Evolutionary conservation across 106 monocot genomes (phyloP).

Genomic region (Dioscorea dumetorum): DNA sequence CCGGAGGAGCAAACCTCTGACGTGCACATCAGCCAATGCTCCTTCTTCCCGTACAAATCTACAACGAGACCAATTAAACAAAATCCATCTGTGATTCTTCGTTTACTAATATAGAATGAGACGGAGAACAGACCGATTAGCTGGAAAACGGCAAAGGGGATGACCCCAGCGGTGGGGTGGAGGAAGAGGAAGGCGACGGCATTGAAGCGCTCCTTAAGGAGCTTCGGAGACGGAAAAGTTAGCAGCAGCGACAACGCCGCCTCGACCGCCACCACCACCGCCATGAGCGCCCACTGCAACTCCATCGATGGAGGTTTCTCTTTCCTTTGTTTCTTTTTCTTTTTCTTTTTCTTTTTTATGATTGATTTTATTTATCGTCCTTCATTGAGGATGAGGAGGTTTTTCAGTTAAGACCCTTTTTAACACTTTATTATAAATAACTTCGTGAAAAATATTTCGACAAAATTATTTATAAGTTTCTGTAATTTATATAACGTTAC

Average conservation of each 20-base stretch:
- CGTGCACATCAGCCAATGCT: constrained; percentile 53
- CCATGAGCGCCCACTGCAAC: constrained; percentile 79
- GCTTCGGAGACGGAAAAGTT: constrained; percentile 64
- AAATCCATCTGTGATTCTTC: not conserved
- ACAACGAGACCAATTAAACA: not conserved
- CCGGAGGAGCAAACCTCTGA: constrained; percentile 42
- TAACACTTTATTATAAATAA: too few relatives aligned
- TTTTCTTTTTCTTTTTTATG: too few relatives aligned
- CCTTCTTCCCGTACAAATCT: constrained; percentile 78
- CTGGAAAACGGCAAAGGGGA: constrained; percentile 81
- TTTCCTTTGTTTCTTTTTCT: too few relatives aligned
- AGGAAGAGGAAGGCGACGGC: constrained; percentile 49
- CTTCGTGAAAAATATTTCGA: too few relatives aligned
- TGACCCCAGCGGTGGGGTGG: constrained; percentile 59
- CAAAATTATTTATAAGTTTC: too few relatives aligned
- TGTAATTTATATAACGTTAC: too few relatives aligned
- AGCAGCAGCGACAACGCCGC: constrained; percentile 63
- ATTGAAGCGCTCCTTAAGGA: constrained; percentile 47
- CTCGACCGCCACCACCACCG: constrained; percentile 71
- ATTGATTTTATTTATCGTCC: too few relatives aligned
- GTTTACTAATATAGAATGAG: not conserved
- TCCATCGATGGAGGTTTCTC: constrained; percentile 31
- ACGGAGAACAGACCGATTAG: constrained; percentile 44
- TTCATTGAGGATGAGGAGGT: too few relatives aligned
- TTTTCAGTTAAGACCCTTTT: too few relatives aligned